phyloP scores from a whole-genome alignment of 148 eudicot species.

The Beta vulgaris region DNA sequence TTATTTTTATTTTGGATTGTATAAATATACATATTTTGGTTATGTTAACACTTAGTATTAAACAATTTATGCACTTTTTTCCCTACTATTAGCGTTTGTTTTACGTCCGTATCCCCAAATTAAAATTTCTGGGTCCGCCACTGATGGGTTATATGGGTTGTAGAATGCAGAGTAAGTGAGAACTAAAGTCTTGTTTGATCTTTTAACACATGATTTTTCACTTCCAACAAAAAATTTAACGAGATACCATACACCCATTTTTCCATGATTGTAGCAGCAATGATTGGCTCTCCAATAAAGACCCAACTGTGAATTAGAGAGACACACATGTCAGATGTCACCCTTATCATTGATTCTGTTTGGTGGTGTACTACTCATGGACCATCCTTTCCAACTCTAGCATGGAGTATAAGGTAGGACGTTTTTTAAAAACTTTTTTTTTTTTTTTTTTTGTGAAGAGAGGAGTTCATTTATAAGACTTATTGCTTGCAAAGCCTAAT shows the following conservation, averaged over 20 bases:
- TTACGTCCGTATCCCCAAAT: too few species aligned
- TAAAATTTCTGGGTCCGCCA: too few species aligned
- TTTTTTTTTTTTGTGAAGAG: background rate
- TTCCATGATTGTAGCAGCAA: slow-evolving; percentile 34
- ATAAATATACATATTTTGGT: too few species aligned
- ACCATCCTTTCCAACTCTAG: slow-evolving; percentile 7
- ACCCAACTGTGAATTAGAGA: slow-evolving; percentile 31
- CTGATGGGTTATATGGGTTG: too few species aligned
- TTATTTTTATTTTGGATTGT: too few species aligned
- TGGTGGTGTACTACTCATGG: slow-evolving; percentile 30
- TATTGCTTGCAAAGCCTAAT: too few species aligned
- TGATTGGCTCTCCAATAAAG: slow-evolving; percentile 36
- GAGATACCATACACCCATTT: background rate
- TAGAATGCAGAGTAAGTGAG: too few species aligned
- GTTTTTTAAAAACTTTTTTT: background rate
- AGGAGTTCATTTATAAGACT: too few species aligned
- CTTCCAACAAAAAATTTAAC: background rate
- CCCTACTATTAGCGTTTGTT: too few species aligned
- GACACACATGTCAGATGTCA: slow-evolving; percentile 26
- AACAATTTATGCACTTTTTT: too few species aligned
- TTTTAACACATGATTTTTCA: background rate
- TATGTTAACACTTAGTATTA: too few species aligned
- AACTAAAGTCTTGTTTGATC: background rate
- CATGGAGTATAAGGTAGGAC: background rate
- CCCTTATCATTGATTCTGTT: slow-evolving; percentile 30